Evolutionary conservation across 2,329 filamentous ascomycete genomes (phyloP).

Genomic region (Aspergillus latus): DNA sequence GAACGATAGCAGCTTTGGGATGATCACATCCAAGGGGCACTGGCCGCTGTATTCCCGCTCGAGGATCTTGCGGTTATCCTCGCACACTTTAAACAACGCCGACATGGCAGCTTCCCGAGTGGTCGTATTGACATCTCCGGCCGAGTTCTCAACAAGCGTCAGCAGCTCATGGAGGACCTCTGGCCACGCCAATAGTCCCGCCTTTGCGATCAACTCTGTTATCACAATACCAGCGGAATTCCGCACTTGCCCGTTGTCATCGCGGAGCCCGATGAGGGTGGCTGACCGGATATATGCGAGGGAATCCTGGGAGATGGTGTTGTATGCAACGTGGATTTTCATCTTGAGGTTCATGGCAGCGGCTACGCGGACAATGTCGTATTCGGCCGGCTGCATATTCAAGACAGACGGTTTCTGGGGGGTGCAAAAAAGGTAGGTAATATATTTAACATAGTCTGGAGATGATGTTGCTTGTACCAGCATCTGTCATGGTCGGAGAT

Average conservation of each 20-base stretch:
- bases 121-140: conserved; percentile 65
- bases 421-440: conserved; percentile 84
- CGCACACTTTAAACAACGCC: conserved; percentile 90
- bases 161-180: conserved; percentile 83
- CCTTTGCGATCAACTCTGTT: conserved; percentile 82
- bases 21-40: conserved; percentile 79
- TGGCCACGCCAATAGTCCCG: conserved; percentile 87
- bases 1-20: conserved; percentile 87
- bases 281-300: conserved; percentile 76
- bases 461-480: conserved; percentile 83
- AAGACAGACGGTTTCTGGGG: conserved; percentile 56
- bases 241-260: conserved; percentile 77
- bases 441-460: conserved; percentile 95
- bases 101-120: conserved; percentile 92
- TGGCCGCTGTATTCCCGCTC: conserved; percentile 87
- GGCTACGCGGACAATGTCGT: conserved; percentile 74
- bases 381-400: conserved; percentile 63
- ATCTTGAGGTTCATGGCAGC: conserved; percentile 96
- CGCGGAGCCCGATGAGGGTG: conserved; percentile 75
- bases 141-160: conserved; percentile 70
- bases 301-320: conserved; percentile 70
- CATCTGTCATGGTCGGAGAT: conserved; percentile 62
- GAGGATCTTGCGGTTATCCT: conserved; percentile 85
- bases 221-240: conserved; percentile 90
- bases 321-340: conserved; percentile 74